These are phyloP conservation scores for Pseudocercospora eumusae DNA, from an alignment of 2,329 filamentous ascomycete genomes.

Conservation along the genomic window DNA sequence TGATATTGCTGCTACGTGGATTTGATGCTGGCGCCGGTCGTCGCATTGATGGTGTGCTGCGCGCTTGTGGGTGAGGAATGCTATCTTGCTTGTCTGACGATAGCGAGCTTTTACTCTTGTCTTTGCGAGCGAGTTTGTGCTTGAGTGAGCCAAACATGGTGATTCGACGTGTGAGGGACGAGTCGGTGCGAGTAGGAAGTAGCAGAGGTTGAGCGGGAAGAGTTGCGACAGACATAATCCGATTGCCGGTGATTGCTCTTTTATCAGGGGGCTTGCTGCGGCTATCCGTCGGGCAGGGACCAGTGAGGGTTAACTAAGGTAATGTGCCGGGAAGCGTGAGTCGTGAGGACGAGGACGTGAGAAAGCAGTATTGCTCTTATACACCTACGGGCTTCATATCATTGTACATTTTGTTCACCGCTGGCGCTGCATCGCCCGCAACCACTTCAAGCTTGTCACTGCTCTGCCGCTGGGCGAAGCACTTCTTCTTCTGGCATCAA, in stretches of 20 bases:
- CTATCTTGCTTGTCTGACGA: slow-evolving; percentile 18
- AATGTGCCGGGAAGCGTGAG: neutral
- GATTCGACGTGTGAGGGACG: slow-evolving; percentile 22
- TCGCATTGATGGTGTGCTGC: slow-evolving; percentile 27
- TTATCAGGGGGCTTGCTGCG: neutral
- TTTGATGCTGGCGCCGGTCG: slow-evolving; percentile 21
- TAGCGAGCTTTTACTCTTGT: slow-evolving; percentile 11
- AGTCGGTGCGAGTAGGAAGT: slow-evolving; percentile 22
- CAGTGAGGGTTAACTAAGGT: neutral
- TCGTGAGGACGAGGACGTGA: neutral
- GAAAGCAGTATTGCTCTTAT: neutral
- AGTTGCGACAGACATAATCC: slow-evolving; percentile 15
- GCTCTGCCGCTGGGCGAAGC: neutral
- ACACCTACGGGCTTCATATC: neutral
- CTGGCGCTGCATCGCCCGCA: neutral
- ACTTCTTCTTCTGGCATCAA: neutral
- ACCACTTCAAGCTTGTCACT: neutral
- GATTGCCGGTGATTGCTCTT: slow-evolving; percentile 1
- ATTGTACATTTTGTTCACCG: neutral
- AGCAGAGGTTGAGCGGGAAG: slow-evolving; percentile 14
- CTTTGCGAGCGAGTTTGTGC: slow-evolving; percentile 28
- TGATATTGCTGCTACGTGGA: slow-evolving; percentile 12
- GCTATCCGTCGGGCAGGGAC: neutral
- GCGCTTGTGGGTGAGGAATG: slow-evolving; percentile 26
- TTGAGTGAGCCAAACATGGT: slow-evolving; percentile 31